Percentiles rank a stretch among this genome's conserved stretches.
These are phyloP conservation scores for Elongisporangium anandrum DNA, from an alignment of 352 stramenopile genomes.

Conservation along the genomic window DNA sequence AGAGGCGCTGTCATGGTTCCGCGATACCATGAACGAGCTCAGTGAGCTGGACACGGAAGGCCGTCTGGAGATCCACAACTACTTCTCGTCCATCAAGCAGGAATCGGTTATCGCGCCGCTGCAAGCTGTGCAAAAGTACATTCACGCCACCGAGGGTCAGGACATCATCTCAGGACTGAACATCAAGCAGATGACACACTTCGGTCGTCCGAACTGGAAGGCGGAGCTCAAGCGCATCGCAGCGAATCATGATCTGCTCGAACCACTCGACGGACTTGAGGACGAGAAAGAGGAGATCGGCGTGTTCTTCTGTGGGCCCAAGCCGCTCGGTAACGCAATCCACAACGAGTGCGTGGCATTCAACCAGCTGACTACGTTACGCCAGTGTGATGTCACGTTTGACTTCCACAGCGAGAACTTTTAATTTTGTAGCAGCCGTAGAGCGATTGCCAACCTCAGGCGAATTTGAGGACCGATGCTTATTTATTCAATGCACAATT, in stretches of 20 bases:
- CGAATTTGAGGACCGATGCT: too few species aligned
- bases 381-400: slow-evolving; percentile 38
- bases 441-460: too few species aligned
- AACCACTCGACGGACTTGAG: slow-evolving; percentile 16
- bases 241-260: slow-evolving; percentile 28
- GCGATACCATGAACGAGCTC: slow-evolving; percentile 79
- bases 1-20: slow-evolving; percentile 73
- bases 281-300: slow-evolving; percentile 56
- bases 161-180: slow-evolving; percentile 68
- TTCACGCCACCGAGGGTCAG: slow-evolving; percentile 54
- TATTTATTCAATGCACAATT: too few species aligned
- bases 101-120: slow-evolving; percentile 51
- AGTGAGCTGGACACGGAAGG: slow-evolving; percentile 66
- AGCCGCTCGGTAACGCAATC: slow-evolving; percentile 49
- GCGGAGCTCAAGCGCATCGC: slow-evolving; percentile 53
- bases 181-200: slow-evolving; percentile 75
- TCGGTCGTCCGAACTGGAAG: slow-evolving; percentile 75
- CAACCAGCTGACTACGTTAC: slow-evolving; percentile 39
- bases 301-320: slow-evolving; percentile 77
- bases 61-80: slow-evolving; percentile 80
- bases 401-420: slow-evolving; percentile 76
- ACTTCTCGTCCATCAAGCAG: slow-evolving; percentile 71
- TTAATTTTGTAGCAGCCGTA: too few species aligned
- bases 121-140: slow-evolving; percentile 70
- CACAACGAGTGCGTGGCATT: slow-evolving; percentile 52